Conservation (phyloP, 192 early-diverging fungal species). For the Jimgerdemannia flammicorona region DNA sequence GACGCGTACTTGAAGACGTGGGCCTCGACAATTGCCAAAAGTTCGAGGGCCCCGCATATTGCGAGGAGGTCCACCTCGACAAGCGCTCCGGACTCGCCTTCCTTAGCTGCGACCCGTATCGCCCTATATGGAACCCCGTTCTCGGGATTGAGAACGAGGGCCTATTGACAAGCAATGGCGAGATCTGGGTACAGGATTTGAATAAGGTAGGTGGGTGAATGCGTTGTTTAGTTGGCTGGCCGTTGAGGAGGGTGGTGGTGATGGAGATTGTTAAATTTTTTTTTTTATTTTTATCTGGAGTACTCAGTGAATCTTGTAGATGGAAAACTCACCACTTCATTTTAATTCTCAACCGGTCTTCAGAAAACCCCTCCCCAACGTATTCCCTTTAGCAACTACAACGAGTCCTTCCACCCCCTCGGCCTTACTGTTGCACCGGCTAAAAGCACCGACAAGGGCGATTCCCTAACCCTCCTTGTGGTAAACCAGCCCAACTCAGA, state of each 20-base stretch:
- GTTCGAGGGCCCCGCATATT: conserved; percentile 4
- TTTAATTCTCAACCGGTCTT: no score
- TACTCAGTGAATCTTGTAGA: no score
- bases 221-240: no score
- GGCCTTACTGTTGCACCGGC: conserved; percentile 3
- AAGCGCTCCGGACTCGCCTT: conserved; percentile 2
- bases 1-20: not conserved
- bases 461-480: not conserved
- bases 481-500: conserved; percentile 11
- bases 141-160: conserved; percentile 9
- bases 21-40: conserved; percentile 8
- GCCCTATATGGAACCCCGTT: conserved; percentile 5
- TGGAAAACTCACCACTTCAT: no score
- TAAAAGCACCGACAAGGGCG: not conserved
- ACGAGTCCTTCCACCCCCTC: conserved; percentile 10
- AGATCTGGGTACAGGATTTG: conserved; percentile 17
- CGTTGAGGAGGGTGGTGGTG: no score
- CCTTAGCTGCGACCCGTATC: conserved; percentile 9
- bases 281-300: no score
- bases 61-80: conserved; percentile 11
- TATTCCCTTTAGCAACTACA: no score
- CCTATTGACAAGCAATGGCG: conserved; percentile 1
- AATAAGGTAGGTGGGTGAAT: no score
- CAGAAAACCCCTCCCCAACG: no score
- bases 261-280: no score